These are phyloP conservation scores for Asterionellopsis glacialis DNA, from an alignment of 108 stramenopile genomes.

Conservation along the genomic window DNA sequence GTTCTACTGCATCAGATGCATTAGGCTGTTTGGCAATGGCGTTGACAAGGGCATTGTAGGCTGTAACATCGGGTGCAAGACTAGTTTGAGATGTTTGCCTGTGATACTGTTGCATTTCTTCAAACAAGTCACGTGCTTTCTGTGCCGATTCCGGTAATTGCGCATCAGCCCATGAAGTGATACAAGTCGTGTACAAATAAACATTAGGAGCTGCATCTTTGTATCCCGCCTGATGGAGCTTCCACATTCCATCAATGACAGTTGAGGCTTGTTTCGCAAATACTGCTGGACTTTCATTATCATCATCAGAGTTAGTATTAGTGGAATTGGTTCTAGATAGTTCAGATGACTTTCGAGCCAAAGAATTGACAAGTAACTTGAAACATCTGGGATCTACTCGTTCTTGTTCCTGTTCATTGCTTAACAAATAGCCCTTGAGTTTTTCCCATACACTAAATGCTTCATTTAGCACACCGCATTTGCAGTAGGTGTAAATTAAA, in stretches of 20 bases:
- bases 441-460: neutral
- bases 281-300: neutral
- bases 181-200: conserved; percentile 3
- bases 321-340: neutral
- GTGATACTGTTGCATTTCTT: neutral
- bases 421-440: neutral
- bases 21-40: conserved; percentile 2
- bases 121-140: neutral
- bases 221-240: conserved; percentile 1
- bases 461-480: neutral
- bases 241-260: conserved; percentile 2
- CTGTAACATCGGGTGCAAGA: neutral
- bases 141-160: neutral
- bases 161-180: neutral
- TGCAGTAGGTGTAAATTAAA: conserved; percentile 4
- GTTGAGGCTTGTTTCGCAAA: neutral
- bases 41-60: neutral
- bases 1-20: neutral
- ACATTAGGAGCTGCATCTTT: conserved; percentile 1
- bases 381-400: neutral
- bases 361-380: neutral
- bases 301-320: neutral
- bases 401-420: neutral
- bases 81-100: neutral
- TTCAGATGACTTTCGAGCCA: neutral